Base-by-base conservation (phyloP, 2,329 filamentous ascomycete species). In the Arthrinium puccinioides region DNA sequence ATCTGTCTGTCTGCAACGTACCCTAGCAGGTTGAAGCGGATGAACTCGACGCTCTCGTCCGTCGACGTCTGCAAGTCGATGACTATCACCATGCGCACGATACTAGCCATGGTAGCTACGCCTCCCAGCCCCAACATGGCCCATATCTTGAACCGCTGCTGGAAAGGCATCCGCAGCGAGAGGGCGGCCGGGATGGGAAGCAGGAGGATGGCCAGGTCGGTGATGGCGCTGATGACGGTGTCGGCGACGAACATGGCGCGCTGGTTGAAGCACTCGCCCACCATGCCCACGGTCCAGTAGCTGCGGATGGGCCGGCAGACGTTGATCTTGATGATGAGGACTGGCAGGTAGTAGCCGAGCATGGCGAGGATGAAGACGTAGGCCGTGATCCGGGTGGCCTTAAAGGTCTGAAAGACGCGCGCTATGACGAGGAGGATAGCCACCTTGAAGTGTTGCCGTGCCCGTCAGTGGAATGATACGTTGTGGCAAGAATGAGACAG, bases 11-110 rank as follows among this genome's bases (percentile, higher is more conserved):
- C 5, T 13, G 16, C 14, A 9, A 27, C 33, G 6, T 21, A 36
- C 33, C 33, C 33, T n/a, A 36, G 33, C 18, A 36, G 20, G 13
- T 36, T 36, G 18, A 36, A 36, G 18, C 24, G 33, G 5, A 36
- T 19, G 21, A 36, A 36, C 5, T 36, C 24, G 24, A 36, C 24
- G 8, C 23, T 36, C 24, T 36, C 23, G 18, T 36, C 33, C 7
- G n/a, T 28, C 8, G 24, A 26, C 11, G 8, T 18, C 13, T 20
- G 33, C 24, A 36, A 6, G 16, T 11, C 11, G 18, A 28, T 28
- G 16, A 36, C 33, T 11, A 36, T 28, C 15, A 36, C 15, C 33
- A 36, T 36, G 16, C 33, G 33, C 33, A 36, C 24, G 24, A 28
- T 28, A 11, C 33, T 36, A 9, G 33, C 33, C 23, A 36, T 26